Evolutionary conservation across 2,329 filamentous ascomycete genomes (phyloP).

Genomic region (Rhynchosporium graminicola): DNA sequence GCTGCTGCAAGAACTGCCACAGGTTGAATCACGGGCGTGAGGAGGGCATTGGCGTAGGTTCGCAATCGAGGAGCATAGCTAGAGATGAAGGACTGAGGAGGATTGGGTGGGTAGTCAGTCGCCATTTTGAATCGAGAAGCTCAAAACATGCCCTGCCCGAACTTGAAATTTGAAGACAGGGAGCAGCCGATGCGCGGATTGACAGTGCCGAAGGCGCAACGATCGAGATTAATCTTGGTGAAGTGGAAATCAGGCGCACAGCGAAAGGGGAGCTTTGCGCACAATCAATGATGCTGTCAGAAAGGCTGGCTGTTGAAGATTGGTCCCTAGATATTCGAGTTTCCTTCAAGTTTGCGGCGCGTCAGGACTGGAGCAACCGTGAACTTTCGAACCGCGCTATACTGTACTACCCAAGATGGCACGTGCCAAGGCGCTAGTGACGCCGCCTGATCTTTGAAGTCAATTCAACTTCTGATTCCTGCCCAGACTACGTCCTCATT

Average conservation of each 20-base stretch:
- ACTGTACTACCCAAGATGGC: not conserved
- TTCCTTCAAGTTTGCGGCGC: constrained; percentile 3
- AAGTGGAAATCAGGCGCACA: not conserved
- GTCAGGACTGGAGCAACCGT: constrained; percentile 5
- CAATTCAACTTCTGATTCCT: not conserved
- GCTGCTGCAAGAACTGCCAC: constrained; percentile 65
- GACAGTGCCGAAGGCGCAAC: constrained; percentile 8
- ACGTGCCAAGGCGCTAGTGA: not conserved
- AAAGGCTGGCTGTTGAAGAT: not conserved
- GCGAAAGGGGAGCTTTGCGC: not conserved
- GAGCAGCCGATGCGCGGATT: constrained; percentile 25
- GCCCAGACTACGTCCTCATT: too few relatives aligned
- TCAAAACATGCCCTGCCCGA: constrained; percentile 28
- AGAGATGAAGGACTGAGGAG: constrained; percentile 83
- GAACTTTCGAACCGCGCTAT: constrained; percentile 10
- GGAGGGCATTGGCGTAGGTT: constrained; percentile 86
- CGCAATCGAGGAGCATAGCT: constrained; percentile 90
- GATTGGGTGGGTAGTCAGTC: constrained; percentile 41
- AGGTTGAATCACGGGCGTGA: constrained; percentile 78
- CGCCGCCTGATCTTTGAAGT: not conserved
- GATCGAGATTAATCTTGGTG: not conserved
- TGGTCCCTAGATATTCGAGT: not conserved
- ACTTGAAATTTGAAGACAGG: constrained; percentile 5
- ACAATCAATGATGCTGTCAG: not conserved
- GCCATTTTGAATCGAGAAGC: constrained; percentile 31